Conservation (phyloP, 495 filamentous ascomycete species). For the Penicillium arizonense region DNA sequence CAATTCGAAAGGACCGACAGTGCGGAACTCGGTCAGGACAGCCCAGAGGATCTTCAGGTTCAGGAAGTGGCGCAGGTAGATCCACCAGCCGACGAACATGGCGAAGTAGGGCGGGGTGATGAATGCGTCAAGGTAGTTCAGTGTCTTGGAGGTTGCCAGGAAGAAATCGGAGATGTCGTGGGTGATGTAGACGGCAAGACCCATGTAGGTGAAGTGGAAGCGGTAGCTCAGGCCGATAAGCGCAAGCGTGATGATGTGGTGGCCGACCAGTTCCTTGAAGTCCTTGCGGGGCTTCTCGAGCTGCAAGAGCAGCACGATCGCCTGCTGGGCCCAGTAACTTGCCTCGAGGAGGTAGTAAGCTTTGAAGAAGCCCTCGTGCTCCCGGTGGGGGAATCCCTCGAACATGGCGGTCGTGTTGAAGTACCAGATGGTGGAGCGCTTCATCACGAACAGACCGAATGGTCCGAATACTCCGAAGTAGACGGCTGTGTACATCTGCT, state of each 20-base stretch:
- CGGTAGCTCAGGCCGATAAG: slow-evolving; percentile 89
- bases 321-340: slow-evolving; percentile 95
- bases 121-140: slow-evolving; percentile 85
- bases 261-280: slow-evolving; percentile 90
- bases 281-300: slow-evolving; percentile 96
- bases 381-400: slow-evolving; percentile 83
- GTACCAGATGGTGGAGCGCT: slow-evolving; percentile 89
- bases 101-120: slow-evolving; percentile 81
- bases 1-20: slow-evolving; percentile 82
- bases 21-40: slow-evolving; percentile 82
- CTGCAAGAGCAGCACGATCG: slow-evolving; percentile 81
- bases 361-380: slow-evolving; percentile 87
- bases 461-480: slow-evolving; percentile 89
- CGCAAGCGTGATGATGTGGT: slow-evolving; percentile 90
- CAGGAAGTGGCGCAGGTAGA: slow-evolving; percentile 88
- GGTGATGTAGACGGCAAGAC: slow-evolving; percentile 94
- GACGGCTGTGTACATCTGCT: slow-evolving; percentile 95
- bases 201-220: slow-evolving; percentile 98
- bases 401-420: slow-evolving; percentile 94
- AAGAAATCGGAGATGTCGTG: slow-evolving; percentile 97
- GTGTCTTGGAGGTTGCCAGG: slow-evolving; percentile 89
- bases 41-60: slow-evolving; percentile 87
- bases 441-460: slow-evolving; percentile 90
- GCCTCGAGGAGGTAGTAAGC: slow-evolving; percentile 96
- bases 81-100: slow-evolving; percentile 81